Percentiles rank a stretch among this genome's conserved stretches.
These are phyloP conservation scores for Clavispora carvajalis DNA, from an alignment of 805 yeast genomes.

Conservation along the genomic window DNA sequence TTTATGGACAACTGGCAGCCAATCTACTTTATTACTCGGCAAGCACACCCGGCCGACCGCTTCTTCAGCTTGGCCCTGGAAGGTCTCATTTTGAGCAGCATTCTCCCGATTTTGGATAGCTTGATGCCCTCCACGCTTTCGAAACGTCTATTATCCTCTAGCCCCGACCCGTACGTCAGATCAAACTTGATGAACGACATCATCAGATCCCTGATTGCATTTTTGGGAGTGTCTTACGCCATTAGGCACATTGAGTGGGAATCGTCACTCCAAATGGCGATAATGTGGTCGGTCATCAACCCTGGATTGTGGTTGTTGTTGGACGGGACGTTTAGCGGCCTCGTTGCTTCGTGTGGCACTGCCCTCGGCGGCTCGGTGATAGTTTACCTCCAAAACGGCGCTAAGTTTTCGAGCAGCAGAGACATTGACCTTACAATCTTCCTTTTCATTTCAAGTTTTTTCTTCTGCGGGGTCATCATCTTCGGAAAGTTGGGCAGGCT, in stretches of 20 bases:
- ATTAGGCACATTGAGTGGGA: constrained; percentile 67
- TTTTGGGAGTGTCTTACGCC: constrained; percentile 68
- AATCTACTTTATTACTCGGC: constrained; percentile 3
- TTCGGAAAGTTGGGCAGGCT: constrained; percentile 68
- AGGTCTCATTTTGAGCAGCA: constrained; percentile 55
- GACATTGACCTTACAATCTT: constrained; percentile 38
- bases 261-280: constrained; percentile 57
- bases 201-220: constrained; percentile 47
- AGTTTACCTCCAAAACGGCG: constrained; percentile 26
- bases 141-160: constrained; percentile 32
- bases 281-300: constrained; percentile 58
- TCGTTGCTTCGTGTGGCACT: constrained; percentile 33
- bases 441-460: constrained; percentile 57
- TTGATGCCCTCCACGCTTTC: constrained; percentile 26
- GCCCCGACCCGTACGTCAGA: constrained; percentile 30
- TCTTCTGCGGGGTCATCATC: constrained; percentile 58
- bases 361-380: constrained; percentile 27
- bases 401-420: constrained; percentile 13
- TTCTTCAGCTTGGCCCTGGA: constrained; percentile 36
- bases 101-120: constrained; percentile 42
- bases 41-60: constrained; percentile 10
- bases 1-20: constrained; percentile 23
- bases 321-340: constrained; percentile 55
- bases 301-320: constrained; percentile 63
- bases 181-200: constrained; percentile 32